A percentile compares a stretch with the other conserved stretches of the same genome.
phyloP scores from a whole-genome alignment of 2,329 filamentous ascomycete species.

The Juglanconis juglandina region DNA sequence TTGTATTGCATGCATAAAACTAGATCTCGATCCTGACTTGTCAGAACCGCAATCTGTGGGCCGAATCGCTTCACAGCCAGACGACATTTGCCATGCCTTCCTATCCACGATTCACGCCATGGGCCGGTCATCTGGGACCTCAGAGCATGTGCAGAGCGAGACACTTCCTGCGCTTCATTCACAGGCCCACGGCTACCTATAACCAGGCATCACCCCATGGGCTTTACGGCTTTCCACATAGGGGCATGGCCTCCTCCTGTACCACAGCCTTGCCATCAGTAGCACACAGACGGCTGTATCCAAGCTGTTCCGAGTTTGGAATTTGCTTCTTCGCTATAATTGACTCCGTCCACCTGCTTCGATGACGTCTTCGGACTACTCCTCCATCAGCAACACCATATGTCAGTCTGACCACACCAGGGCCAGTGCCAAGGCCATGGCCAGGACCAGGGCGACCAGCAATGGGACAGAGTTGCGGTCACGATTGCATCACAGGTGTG shows the following conservation, averaged over 20 bases:
- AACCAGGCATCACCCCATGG: too few species aligned
- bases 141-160: too few species aligned
- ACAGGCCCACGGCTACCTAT: too few species aligned
- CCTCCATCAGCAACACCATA: not conserved
- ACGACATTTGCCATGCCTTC: not conserved
- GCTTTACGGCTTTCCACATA: too few species aligned
- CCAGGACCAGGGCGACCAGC: not conserved
- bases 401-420: not conserved
- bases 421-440: not conserved
- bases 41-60: conserved; percentile 6
- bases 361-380: not conserved
- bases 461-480: not conserved
- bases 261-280: not conserved
- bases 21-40: conserved; percentile 5
- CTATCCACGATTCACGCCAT: too few species aligned
- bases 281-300: not conserved
- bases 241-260: not conserved
- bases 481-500: conserved; percentile 1
- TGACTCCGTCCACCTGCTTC: not conserved
- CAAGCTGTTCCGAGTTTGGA: not conserved
- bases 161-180: too few species aligned
- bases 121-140: too few species aligned
- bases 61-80: not conserved
- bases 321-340: not conserved
- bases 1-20: not conserved